phyloP scores from a whole-genome alignment of 208 protist genomes.

The Leishmania braziliensis region DNA sequence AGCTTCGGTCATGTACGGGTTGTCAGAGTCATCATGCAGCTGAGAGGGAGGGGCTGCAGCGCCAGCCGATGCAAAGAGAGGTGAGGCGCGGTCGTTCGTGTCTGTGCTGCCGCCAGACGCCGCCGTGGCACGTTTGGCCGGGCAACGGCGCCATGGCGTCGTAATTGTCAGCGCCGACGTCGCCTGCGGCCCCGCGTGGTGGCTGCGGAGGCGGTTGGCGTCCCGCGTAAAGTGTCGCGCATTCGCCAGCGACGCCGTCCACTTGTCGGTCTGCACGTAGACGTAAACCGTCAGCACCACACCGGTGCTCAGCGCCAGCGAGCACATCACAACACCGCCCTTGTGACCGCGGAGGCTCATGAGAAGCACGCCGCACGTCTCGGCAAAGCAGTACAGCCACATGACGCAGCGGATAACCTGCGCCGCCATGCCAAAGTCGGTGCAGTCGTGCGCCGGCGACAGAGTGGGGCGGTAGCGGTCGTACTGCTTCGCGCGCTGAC shows the following conservation, averaged over 20 bases:
- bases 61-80: not conserved
- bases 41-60: slow-evolving; percentile 4
- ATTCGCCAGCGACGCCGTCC: slow-evolving; percentile 52
- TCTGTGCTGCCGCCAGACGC: not conserved
- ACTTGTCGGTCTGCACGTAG: slow-evolving; percentile 48
- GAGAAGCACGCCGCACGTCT: slow-evolving; percentile 62
- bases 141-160: not conserved
- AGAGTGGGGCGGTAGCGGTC: slow-evolving; percentile 70
- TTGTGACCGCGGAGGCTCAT: slow-evolving; percentile 61
- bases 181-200: not conserved
- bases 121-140: not conserved
- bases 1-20: slow-evolving; percentile 14
- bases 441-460: slow-evolving; percentile 63
- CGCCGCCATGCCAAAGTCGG: slow-evolving; percentile 65
- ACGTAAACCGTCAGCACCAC: slow-evolving; percentile 49
- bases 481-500: slow-evolving; percentile 64
- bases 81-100: not conserved
- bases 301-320: slow-evolving; percentile 45
- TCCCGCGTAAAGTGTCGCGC: slow-evolving; percentile 33
- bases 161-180: not conserved
- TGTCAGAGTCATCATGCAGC: not conserved
- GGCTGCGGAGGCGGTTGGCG: slow-evolving; percentile 7
- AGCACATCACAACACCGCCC: slow-evolving; percentile 53
- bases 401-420: slow-evolving; percentile 72
- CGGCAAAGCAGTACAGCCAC: slow-evolving; percentile 66